Evolutionary conservation across 805 yeast genomes (phyloP).

Genomic region (Torulaspora microellipsoides): DNA sequence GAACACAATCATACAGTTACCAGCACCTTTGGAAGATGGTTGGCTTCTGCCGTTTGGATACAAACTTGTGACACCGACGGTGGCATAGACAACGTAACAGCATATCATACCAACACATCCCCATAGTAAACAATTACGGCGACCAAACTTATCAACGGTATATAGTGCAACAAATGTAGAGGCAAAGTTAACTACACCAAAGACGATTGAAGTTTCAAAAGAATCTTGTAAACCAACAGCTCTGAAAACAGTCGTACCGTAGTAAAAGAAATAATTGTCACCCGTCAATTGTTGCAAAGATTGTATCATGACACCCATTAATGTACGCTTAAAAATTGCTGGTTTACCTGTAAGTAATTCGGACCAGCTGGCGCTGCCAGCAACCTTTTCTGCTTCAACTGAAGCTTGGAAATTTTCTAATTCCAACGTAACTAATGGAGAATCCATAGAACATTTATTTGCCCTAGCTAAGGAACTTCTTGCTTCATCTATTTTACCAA

Average conservation of each 20-base stretch:
- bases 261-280: constrained; percentile 62
- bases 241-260: constrained; percentile 57
- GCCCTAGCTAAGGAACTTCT: constrained; percentile 52
- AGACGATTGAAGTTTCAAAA: constrained; percentile 51
- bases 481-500: constrained; percentile 56
- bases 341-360: constrained; percentile 66
- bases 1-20: constrained; percentile 64
- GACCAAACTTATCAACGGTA: constrained; percentile 51
- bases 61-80: constrained; percentile 51
- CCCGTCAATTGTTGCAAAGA: constrained; percentile 66
- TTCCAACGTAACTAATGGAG: constrained; percentile 52
- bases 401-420: constrained; percentile 54
- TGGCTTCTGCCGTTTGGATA: constrained; percentile 40
- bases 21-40: constrained; percentile 47
- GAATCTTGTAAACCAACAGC: constrained; percentile 58
- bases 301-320: constrained; percentile 54
- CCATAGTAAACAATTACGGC: constrained; percentile 42
- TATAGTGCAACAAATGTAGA: constrained; percentile 51
- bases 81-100: constrained; percentile 46
- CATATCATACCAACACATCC: constrained; percentile 47
- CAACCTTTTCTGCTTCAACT: constrained; percentile 53
- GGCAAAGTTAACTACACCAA: constrained; percentile 55
- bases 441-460: constrained; percentile 52
- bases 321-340: constrained; percentile 45
- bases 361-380: constrained; percentile 62